These are phyloP conservation scores for Sorghum bicolor DNA, from an alignment of 176 grass and related monocot genomes.

Conservation along the genomic window Sorghum_bicolor_NCBIv3 NC_012870.2:6119001-6119500, in stretches of 20 bases:
- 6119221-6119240: background rate
- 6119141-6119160: background rate
- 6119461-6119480: background rate
- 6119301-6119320: background rate
- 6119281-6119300: background rate
- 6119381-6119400: background rate
- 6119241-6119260: background rate
- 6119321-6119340: background rate
- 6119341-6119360: background rate
- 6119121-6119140: conserved; percentile 16
- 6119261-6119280: background rate
- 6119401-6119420: background rate
- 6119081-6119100: background rate
- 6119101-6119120: background rate
- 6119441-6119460: background rate
- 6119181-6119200: conserved; percentile 18
- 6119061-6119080: background rate
- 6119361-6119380: background rate
- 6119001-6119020: background rate
- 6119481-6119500: background rate
- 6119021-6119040: conserved; percentile 2
- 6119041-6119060: background rate
- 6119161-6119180: background rate
- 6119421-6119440: background rate
- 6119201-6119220: background rate